Evolutionary conservation across 768 basidiomycete genomes (phyloP), one percentile per base, ranked within the genome.

Genomic region (Phylloporus sp.): DNA sequence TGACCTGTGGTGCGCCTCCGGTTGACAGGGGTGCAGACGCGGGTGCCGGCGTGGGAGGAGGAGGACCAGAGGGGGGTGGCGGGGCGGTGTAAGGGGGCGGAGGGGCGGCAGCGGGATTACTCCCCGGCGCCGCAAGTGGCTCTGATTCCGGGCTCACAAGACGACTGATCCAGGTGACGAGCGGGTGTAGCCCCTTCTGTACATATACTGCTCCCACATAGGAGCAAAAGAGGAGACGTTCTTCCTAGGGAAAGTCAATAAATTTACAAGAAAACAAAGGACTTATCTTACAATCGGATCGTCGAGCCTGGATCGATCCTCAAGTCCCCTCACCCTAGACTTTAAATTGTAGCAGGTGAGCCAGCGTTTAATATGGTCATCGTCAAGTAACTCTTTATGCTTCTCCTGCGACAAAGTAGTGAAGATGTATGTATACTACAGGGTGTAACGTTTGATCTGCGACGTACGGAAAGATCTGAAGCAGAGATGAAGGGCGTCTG

Each of bases 171-270:
- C 85, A 88, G 22, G 66, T 59, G 59, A 81, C 74, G 44, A 86
- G 72, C 7, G 65, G 60, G 5, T 59, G 39, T 31, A 79, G 60
- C 20, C 85, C 86, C 48, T 73, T 77, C 45, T 80, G 78, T n/a
- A 77, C 70, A 63, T 79, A 84, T 12, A 85, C 65, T n/a, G 84
- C 86, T 9, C 84, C 86, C 12, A 87, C 71, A 55, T 86, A 87
- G 18, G 79, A 78, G 58, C 78, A 60, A 55, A 85, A 85, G 44
- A 83, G 76, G 39, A 65, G 68, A 24, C 72, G 72, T 48, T 80
- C 76, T 66, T 83, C 83, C 85, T 87, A 54, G 16, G 28, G 29
- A 47, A 24, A 36, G 43, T 58, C 56, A 50, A 29, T 31, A 45
- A 42, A 34, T 49, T 47, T 40, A 11, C 29, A 13, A 24, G 34